Evolutionary conservation across 2,329 filamentous ascomycete species (phyloP).

Genomic region (Hypoxylon sp.): DNA sequence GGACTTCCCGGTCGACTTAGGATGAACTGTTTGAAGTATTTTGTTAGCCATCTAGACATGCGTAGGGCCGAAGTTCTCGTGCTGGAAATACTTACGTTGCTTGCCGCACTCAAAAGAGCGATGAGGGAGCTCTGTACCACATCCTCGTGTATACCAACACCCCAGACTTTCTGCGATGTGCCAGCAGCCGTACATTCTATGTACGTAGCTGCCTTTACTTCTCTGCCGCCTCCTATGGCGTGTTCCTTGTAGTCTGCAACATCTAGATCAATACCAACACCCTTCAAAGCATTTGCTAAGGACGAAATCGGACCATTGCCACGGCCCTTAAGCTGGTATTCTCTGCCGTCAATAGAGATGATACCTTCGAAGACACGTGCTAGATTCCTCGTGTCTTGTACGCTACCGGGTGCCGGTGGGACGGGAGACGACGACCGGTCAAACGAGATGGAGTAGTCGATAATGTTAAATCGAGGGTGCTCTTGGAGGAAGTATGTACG

Average conservation of each 20-base stretch:
- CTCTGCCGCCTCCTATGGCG: slow-evolving; percentile 83
- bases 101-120: slow-evolving; percentile 87
- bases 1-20: slow-evolving; percentile 79
- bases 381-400: slow-evolving; percentile 82
- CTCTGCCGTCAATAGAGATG: slow-evolving; percentile 83
- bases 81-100: slow-evolving; percentile 75
- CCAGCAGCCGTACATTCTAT: slow-evolving; percentile 85
- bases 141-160: slow-evolving; percentile 92
- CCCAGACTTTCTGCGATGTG: slow-evolving; percentile 83
- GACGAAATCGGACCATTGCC: slow-evolving; percentile 94
- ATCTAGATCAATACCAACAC: slow-evolving; percentile 87
- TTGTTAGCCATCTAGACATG: slow-evolving; percentile 29
- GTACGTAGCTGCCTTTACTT: slow-evolving; percentile 94
- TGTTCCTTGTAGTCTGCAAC: slow-evolving; percentile 98
- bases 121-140: slow-evolving; percentile 91
- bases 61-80: background rate
- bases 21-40: slow-evolving; percentile 72
- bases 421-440: slow-evolving; percentile 84
- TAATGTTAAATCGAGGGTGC: slow-evolving; percentile 86
- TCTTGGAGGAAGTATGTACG: slow-evolving; percentile 86
- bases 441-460: slow-evolving; percentile 92
- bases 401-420: slow-evolving; percentile 77
- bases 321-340: slow-evolving; percentile 83
- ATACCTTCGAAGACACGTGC: slow-evolving; percentile 88
- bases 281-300: slow-evolving; percentile 83